Conservation (phyloP, 2,329 filamentous ascomycete genomes). For the Fusarium marasasianum region DNA sequence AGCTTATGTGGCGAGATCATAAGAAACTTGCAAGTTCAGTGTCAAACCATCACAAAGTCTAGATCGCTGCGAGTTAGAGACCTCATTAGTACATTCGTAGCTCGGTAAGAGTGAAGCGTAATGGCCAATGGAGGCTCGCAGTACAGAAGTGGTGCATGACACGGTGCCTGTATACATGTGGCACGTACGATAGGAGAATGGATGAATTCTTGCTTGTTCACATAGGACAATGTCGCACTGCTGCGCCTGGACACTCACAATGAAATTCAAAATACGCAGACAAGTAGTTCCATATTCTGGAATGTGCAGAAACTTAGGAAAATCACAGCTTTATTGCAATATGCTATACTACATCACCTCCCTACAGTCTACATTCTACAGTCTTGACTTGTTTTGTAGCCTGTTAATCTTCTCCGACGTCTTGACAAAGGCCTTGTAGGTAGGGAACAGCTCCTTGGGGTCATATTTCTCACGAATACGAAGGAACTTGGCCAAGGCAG, state of each 20-base stretch:
- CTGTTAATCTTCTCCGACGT: neutral
- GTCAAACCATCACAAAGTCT: neutral
- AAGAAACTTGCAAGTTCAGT: too few species aligned
- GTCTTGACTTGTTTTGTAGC: neutral
- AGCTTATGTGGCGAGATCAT: neutral
- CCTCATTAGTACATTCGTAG: neutral
- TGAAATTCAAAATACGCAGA: neutral
- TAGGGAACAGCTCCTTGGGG: neutral
- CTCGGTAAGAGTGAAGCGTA: neutral
- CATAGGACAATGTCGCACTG: too few species aligned
- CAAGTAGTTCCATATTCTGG: neutral
- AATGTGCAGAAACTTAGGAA: too few species aligned
- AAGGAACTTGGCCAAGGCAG: neutral
- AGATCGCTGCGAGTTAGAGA: too few species aligned
- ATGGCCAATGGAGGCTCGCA: neutral
- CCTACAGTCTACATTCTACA: neutral
- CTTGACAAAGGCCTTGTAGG: neutral
- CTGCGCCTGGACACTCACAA: neutral
- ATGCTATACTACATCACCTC: neutral
- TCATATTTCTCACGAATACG: constrained; percentile 1
- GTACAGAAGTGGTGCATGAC: neutral
- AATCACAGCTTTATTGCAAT: too few species aligned
- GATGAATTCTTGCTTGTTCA: too few species aligned
- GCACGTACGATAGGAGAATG: too few species aligned
- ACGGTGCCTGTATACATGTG: too few species aligned